A percentile compares a stretch with the other conserved stretches of the same genome.
phyloP scores from a whole-genome alignment of 129 eudicot species.

The Flaveria trinervia region DNA sequence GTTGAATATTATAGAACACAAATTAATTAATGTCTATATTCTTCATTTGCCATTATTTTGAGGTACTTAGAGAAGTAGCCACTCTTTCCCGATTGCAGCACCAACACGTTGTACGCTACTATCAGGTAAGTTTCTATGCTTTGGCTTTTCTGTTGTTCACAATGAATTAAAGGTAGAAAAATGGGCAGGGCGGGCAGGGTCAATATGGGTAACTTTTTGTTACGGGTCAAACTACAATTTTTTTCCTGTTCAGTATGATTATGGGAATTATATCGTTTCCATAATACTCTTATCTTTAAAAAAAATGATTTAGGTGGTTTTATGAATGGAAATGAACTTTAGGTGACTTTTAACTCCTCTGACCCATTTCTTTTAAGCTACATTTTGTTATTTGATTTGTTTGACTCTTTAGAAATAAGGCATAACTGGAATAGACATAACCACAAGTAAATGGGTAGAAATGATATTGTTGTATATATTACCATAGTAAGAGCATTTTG shows the following conservation, averaged over 20 bases:
- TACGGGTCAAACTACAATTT: neutral
- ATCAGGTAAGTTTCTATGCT: conserved; percentile 57
- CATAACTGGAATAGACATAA: neutral
- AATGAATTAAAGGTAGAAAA: neutral
- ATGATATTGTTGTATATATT: neutral
- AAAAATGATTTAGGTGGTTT: neutral
- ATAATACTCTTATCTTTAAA: neutral
- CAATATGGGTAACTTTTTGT: neutral
- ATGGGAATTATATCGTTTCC: neutral
- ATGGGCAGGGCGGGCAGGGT: neutral
- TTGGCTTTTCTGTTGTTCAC: neutral
- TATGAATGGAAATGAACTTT: conserved; percentile 8
- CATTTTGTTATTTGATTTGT: neutral
- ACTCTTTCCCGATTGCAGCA: conserved; percentile 98
- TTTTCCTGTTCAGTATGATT: neutral
- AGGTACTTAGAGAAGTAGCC: conserved; percentile 80
- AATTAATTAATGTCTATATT: conserved; percentile 7
- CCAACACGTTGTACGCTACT: conserved; percentile 95
- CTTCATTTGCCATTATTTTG: conserved; percentile 30
- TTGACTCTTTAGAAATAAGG: neutral
- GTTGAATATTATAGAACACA: neutral
- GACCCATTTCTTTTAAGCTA: neutral
- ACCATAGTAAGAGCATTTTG: conserved; percentile 7
- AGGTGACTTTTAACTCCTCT: neutral
- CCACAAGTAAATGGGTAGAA: neutral